Evolutionary conservation across 202 grass and related monocot species (phyloP), one percentile per base, ranked within the genome.

Genomic region (Saccharum hybrid): DNA sequence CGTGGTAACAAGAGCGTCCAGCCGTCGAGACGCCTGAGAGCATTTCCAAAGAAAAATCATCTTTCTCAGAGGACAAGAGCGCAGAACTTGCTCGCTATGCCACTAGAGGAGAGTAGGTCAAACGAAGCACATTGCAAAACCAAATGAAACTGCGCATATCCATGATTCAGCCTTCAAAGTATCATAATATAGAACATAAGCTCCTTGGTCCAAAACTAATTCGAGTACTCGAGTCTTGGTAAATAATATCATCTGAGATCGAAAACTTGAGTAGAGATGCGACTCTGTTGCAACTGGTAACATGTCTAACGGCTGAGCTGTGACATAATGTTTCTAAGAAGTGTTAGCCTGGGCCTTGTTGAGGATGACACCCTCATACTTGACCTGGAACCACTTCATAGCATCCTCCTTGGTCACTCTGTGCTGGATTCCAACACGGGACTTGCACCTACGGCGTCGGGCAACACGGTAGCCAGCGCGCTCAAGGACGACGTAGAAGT

Each of bases 361-460:
- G 22, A 91, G 91, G 59, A 94, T 91, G n/a, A 94, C 86, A 84
- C 88, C 88, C 64, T 94, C 89, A 3, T 94, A 94, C 73, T 94
- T 91, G 30, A 94, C 86, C 81, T 91, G 89, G 63, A 91, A 94
- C 88, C 91, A 94, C 83, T 91, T 94, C 91, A 90, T 86, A 7
- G 86, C 79, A 65, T 94, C 91, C 3, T 90, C 88, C 86, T 93
- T 94, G 48, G 88, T 91, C 19, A 94, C 91, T 68, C 85, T 86
- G 75, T 94, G 92, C 75, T 91, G 92, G 72, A 94, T 91, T 6
- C 92, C 86, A 37, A 91, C 92, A 80, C 86, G 86, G 1, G 92
- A 39, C 89, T 94, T 94, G 89, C 92, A 91, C 51, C 92, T 85
- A 19, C 84, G 78, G 16, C 87, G 79, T 3, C 89, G 81, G 5